Percentiles rank a stretch among this genome's conserved stretches.
Evolutionary conservation across 768 basidiomycete genomes (phyloP).

Genomic region (Hericium coralloides): DNA sequence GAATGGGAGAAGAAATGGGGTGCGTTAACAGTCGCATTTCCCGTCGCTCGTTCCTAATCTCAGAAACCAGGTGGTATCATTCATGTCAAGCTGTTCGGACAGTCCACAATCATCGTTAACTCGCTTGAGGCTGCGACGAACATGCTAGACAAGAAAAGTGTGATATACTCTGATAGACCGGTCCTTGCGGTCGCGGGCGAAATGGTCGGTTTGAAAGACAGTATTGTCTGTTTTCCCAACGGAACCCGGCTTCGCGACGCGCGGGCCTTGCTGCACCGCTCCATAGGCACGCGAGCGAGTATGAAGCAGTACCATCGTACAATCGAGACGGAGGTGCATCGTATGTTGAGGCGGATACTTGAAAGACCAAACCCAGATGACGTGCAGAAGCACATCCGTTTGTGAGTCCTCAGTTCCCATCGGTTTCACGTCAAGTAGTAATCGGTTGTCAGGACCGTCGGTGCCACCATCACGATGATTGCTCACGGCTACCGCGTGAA

Average conservation of each 20-base stretch:
- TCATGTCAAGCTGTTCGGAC: constrained; percentile 16
- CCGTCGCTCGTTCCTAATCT: neutral
- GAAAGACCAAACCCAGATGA: neutral
- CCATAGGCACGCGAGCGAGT: constrained; percentile 10
- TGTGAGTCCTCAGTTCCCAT: constrained; percentile 3
- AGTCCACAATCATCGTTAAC: constrained; percentile 17
- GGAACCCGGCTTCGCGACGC: constrained; percentile 10
- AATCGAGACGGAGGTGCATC: constrained; percentile 9
- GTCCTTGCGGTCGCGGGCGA: constrained; percentile 13
- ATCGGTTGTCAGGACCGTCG: constrained; percentile 8
- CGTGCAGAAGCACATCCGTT: constrained; percentile 11
- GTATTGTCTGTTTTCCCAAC: constrained; percentile 13
- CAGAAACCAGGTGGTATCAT: constrained; percentile 15
- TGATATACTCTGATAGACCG: constrained; percentile 17
- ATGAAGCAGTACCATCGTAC: constrained; percentile 11
- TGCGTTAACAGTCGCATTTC: neutral
- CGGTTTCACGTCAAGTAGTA: neutral
- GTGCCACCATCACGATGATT: constrained; percentile 13
- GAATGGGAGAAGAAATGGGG: constrained; percentile 10
- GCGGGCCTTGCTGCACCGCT: constrained; percentile 10
- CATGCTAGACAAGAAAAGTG: constrained; percentile 18
- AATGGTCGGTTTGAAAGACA: constrained; percentile 11
- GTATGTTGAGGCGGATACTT: constrained; percentile 2
- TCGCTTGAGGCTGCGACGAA: constrained; percentile 12
- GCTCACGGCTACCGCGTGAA: constrained; percentile 13